Conservation (phyloP, 305 asterid species). For the Solanum hybrid region DNA sequence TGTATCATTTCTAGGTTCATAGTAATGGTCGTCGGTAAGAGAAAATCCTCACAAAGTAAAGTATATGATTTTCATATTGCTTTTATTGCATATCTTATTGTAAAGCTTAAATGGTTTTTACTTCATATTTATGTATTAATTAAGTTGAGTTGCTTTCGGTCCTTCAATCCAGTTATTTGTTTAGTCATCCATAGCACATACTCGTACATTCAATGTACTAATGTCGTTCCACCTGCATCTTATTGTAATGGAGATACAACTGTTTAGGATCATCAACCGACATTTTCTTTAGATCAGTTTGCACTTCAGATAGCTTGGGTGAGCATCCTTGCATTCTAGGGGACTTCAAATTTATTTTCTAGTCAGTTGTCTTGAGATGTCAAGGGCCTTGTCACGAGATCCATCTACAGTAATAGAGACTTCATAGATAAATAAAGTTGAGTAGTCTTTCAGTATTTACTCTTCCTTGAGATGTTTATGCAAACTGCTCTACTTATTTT, state of each 20-base stretch:
- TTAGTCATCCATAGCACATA: not conserved
- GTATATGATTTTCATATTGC: not conserved
- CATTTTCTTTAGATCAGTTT: not conserved
- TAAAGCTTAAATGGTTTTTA: not conserved
- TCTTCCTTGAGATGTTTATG: not conserved
- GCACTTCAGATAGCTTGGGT: not conserved
- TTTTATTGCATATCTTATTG: not conserved
- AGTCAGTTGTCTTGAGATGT: no score
- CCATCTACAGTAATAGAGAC: not conserved
- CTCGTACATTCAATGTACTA: not conserved
- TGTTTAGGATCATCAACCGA: no score
- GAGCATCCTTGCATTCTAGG: not conserved
- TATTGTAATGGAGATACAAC: no score
- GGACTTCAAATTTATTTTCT: not conserved
- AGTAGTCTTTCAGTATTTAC: not conserved
- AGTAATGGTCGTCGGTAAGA: not conserved
- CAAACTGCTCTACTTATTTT: not conserved
- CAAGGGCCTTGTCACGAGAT: not conserved
- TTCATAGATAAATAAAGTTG: not conserved
- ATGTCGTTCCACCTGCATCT: not conserved
- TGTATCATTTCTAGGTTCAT: no score
- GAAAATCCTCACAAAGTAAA: not conserved
- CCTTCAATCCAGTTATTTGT: not conserved
- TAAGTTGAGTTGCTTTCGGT: not conserved
- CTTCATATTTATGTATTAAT: not conserved